A percentile compares a stretch with the other conserved stretches of the same genome.
phyloP scores from a whole-genome alignment of 1,139 yeast genomes.

The Kurtzmaniella quercitrusa region DNA sequence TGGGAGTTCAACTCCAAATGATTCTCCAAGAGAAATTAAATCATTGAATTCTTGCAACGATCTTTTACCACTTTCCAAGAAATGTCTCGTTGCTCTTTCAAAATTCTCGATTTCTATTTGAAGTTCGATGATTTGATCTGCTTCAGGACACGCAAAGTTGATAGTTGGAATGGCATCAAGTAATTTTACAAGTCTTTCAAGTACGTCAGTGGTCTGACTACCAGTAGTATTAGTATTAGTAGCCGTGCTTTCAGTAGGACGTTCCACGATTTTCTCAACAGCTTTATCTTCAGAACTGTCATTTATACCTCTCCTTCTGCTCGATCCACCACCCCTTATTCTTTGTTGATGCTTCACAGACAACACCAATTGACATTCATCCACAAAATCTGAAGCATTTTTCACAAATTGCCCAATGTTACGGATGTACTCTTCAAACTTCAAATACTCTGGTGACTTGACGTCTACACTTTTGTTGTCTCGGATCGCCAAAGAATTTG shows the following conservation, averaged over 20 bases:
- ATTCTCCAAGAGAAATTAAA: constrained; percentile 49
- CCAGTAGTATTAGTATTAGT: too few species aligned
- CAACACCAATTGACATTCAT: constrained; percentile 51
- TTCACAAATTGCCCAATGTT: constrained; percentile 42
- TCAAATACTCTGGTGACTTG: constrained; percentile 13
- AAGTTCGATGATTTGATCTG: constrained; percentile 55
- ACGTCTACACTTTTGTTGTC: constrained; percentile 10
- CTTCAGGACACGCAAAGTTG: constrained; percentile 53
- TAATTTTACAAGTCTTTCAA: constrained; percentile 25
- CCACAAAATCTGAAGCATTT: constrained; percentile 48
- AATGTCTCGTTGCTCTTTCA: constrained; percentile 43
- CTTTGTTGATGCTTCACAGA: constrained; percentile 50
- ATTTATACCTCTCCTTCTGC: constrained; percentile 10
- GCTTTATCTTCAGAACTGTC: constrained; percentile 12
- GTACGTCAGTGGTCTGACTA: constrained; percentile 9
- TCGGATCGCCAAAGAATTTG: constrained; percentile 14
- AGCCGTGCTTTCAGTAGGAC: background rate
- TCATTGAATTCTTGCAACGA: constrained; percentile 40
- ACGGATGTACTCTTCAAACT: constrained; percentile 20
- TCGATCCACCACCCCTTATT: constrained; percentile 24
- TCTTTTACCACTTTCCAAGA: constrained; percentile 23
- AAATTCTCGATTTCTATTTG: constrained; percentile 51
- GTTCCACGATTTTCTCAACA: constrained; percentile 7
- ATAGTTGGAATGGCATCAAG: constrained; percentile 46
- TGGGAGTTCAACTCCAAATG: constrained; percentile 55